Conservation (phyloP, 345 rosid genomes). For the Eucalyptus paniculata region DNA sequence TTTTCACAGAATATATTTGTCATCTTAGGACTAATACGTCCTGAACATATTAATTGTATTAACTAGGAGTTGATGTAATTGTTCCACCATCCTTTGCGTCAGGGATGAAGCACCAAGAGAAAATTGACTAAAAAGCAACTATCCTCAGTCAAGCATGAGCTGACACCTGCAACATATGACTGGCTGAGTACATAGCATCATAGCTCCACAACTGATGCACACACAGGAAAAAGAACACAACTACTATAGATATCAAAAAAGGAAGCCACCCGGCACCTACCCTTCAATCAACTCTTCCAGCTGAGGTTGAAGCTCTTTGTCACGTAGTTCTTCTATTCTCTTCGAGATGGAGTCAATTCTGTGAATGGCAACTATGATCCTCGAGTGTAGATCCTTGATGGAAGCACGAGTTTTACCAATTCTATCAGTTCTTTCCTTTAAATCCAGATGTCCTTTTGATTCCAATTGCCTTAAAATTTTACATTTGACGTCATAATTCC, state of each 20-base stretch:
- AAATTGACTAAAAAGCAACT: background rate
- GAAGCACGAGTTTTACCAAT: slow-evolving; percentile 76
- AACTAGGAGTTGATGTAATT: background rate
- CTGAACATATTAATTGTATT: background rate
- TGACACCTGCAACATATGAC: background rate
- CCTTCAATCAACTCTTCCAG: slow-evolving; percentile 94
- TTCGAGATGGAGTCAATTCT: slow-evolving; percentile 87
- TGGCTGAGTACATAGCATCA: background rate
- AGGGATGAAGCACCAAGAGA: background rate
- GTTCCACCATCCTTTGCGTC: background rate
- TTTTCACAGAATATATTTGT: background rate
- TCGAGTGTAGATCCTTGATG: slow-evolving; percentile 86
- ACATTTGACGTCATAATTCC: slow-evolving; percentile 63
- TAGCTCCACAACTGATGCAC: background rate
- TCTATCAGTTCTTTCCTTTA: slow-evolving; percentile 31
- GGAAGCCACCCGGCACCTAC: slow-evolving; percentile 16
- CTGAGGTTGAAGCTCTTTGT: slow-evolving; percentile 96
- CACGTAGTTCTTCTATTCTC: slow-evolving; percentile 85
- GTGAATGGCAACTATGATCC: slow-evolving; percentile 89
- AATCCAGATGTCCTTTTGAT: slow-evolving; percentile 69
- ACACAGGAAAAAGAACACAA: background rate
- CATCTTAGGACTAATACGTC: background rate
- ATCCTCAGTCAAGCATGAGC: background rate
- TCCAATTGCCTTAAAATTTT: slow-evolving; percentile 62
- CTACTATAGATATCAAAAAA: background rate